These are phyloP conservation scores for Heliamphora ciliata DNA, from an alignment of 179 eudicot species.

Conservation along the genomic window DNA sequence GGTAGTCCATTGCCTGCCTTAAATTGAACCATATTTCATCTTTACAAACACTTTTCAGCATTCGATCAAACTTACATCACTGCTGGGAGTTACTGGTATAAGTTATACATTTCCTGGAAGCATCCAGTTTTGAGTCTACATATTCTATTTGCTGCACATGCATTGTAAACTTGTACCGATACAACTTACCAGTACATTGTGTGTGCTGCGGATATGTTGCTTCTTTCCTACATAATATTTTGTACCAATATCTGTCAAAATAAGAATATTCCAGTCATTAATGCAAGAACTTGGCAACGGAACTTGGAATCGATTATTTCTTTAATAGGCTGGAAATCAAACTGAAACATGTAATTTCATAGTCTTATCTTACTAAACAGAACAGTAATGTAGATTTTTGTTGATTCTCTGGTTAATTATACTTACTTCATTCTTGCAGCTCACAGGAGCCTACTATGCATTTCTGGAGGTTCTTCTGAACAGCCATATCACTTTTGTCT, in stretches of 20 bases:
- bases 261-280: neutral
- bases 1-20: neutral
- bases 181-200: neutral
- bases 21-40: neutral
- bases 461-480: conserved; percentile 85
- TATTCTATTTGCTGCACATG: neutral
- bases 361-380: neutral
- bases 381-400: neutral
- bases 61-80: neutral
- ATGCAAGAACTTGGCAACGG: neutral
- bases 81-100: neutral
- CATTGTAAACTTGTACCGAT: neutral
- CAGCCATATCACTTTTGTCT: conserved; percentile 61
- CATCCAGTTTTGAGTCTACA: neutral
- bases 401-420: neutral
- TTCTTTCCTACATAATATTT: neutral
- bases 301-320: conserved; percentile 1
- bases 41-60: neutral
- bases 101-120: neutral
- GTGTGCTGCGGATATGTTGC: neutral
- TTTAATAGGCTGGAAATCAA: neutral
- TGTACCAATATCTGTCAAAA: neutral
- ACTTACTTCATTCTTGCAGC: conserved; percentile 40
- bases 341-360: conserved; percentile 4
- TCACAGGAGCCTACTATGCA: conserved; percentile 77